Percentiles rank a stretch among this genome's conserved stretches.
These are phyloP conservation scores for Thamnidium elegans DNA, from an alignment of 192 early-diverging fungal species.

Conservation along the genomic window DNA sequence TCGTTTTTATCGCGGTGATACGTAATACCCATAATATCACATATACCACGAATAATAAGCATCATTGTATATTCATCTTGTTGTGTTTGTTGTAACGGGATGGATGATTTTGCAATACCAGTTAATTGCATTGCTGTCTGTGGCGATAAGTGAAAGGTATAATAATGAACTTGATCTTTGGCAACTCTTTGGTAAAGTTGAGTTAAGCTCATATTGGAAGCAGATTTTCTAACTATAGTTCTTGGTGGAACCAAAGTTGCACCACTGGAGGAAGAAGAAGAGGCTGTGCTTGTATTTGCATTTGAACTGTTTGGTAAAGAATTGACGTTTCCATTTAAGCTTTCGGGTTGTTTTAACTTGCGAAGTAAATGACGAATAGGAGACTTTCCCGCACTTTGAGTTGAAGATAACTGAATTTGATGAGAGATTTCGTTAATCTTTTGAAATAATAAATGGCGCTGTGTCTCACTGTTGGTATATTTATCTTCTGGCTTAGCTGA, in stretches of 20 bases:
- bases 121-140: constrained; percentile 12
- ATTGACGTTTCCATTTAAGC: background rate
- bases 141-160: constrained; percentile 23
- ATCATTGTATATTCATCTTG: constrained; percentile 25
- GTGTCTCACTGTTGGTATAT: constrained; percentile 15
- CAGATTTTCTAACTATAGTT: constrained; percentile 5
- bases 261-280: background rate
- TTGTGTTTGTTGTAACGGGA: background rate
- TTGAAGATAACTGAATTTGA: constrained; percentile 18
- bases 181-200: constrained; percentile 29
- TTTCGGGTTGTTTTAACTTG: constrained; percentile 14
- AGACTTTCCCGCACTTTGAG: constrained; percentile 9
- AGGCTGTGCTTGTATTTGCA: background rate
- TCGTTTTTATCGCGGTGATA: constrained; percentile 22
- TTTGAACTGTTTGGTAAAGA: no score
- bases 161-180: constrained; percentile 30
- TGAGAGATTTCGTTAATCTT: constrained; percentile 19
- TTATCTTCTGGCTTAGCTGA: constrained; percentile 23
- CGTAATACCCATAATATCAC: constrained; percentile 34
- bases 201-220: constrained; percentile 18
- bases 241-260: no score
- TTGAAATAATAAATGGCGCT: constrained; percentile 27
- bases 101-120: constrained; percentile 5
- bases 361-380: constrained; percentile 23
- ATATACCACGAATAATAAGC: constrained; percentile 21